Evolutionary conservation across 2,329 filamentous ascomycete species (phyloP), one percentile per base, ranked within the genome.

Genomic region (Ilyonectria destructans): DNA sequence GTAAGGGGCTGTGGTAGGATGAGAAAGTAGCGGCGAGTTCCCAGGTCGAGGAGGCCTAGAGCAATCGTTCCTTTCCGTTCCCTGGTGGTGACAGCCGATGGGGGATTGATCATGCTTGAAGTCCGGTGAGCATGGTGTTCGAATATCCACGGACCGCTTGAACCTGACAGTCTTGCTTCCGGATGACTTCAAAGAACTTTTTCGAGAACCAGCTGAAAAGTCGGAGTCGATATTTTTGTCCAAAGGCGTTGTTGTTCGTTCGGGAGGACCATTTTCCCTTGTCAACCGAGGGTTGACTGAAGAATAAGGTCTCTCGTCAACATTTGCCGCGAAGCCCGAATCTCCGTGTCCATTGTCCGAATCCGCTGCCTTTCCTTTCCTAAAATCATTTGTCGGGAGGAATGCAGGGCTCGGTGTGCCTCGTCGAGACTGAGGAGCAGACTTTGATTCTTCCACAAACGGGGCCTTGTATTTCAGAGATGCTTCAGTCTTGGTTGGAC

Each of bases 121-220:
- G 31, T 62, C 60, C 17, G 65, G 61, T 4, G 66, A 61, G 17
- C 67, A 55, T 7, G 73, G 54, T 15, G 66, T 62, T 40, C 69
- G 70, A 45, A 71, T 69, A 9, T 77, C 65, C 4, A 75, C 69
- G 10, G 67, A 69, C 9, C 71, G 48, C 33, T 70, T 74, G 67
- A 78, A 78, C 17, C 73, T 74, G 7, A 77, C 73, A 17, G 73
- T 76, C 52, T 77, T 78, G 66, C 71, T 75, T 13, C 69, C 58
- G 3, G 71, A 70, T 13, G 74, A 75, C 49, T 71, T 77, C 2
- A 67, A 46, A 5, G 74, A 77, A n/a, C 62, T 69, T 40, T 70
- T 69, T 1, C 67, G 26, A 40, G 72, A 73, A 17, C 65, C 62
- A 15, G 59, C 65, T n/a, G 73, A 76, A 21, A 70, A 26, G 2